Percentiles rank a stretch among this genome's conserved stretches.
Evolutionary conservation across 2,329 filamentous ascomycete genomes (phyloP).

Genomic region (Hypomyces rosellus): DNA sequence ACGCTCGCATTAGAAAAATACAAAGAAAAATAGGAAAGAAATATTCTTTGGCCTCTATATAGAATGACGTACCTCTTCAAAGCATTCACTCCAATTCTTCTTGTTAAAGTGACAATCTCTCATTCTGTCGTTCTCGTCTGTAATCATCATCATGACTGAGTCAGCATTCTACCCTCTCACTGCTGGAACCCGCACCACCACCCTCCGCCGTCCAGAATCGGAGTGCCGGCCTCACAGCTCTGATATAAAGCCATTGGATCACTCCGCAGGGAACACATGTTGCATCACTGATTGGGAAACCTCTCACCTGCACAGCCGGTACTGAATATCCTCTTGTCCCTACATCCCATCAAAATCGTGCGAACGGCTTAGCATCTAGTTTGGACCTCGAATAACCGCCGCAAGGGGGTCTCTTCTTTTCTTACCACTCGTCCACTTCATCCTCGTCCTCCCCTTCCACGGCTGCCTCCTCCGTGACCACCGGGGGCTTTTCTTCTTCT

Average conservation of each 20-base stretch:
- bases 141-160: neutral
- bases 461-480: constrained; percentile 22
- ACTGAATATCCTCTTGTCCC: constrained; percentile 97
- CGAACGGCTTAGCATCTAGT: constrained; percentile 21
- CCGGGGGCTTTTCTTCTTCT: constrained; percentile 7
- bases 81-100: constrained; percentile 90
- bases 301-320: constrained; percentile 80
- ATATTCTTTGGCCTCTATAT: neutral
- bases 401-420: neutral
- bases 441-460: constrained; percentile 41
- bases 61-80: constrained; percentile 64
- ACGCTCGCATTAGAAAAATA: neutral
- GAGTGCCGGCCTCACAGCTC: neutral
- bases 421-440: constrained; percentile 92
- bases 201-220: neutral
- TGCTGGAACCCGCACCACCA: neutral
- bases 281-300: neutral
- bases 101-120: constrained; percentile 95
- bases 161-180: neutral
- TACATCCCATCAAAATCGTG: constrained; percentile 31
- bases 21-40: neutral
- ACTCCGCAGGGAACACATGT: neutral
- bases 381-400: constrained; percentile 9
- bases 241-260: neutral
- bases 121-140: constrained; percentile 83